Evolutionary conservation across 1,139 yeast species (phyloP).

Genomic region (Zhuliangozyma parablackwelliae): DNA sequence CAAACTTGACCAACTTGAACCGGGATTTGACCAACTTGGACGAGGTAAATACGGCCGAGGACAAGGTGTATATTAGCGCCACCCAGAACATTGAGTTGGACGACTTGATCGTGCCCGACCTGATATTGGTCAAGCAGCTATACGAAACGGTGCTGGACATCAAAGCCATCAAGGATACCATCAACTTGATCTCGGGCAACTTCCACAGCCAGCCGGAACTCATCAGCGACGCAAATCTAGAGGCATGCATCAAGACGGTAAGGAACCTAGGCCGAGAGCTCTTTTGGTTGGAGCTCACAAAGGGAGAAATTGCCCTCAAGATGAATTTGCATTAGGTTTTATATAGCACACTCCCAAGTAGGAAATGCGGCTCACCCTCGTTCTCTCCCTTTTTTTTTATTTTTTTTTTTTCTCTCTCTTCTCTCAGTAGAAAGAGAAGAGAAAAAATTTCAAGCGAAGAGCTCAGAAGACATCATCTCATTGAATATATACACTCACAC

Average conservation of each 20-base stretch:
- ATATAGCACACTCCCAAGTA: neutral
- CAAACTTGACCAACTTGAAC: constrained; percentile 23
- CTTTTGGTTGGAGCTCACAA: constrained; percentile 48
- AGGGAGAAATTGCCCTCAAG: constrained; percentile 27
- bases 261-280: constrained; percentile 73
- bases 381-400: constrained; percentile 4
- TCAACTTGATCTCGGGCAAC: constrained; percentile 54
- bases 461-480: neutral
- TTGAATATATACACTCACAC: no score
- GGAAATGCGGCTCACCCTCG: constrained; percentile 2
- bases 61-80: constrained; percentile 16
- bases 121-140: constrained; percentile 42
- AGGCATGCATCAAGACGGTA: constrained; percentile 52
- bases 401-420: neutral
- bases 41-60: constrained; percentile 17
- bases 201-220: constrained; percentile 31
- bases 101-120: constrained; percentile 39
- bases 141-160: constrained; percentile 65
- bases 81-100: constrained; percentile 22
- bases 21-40: constrained; percentile 21
- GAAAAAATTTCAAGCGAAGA: constrained; percentile 1
- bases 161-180: constrained; percentile 64
- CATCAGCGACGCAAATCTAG: constrained; percentile 37
- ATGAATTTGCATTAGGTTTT: constrained; percentile 16
- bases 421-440: constrained; percentile 1